phyloP scores from a whole-genome alignment of 1,284 basidiomycete species.

The Sutorius eximius region DNA sequence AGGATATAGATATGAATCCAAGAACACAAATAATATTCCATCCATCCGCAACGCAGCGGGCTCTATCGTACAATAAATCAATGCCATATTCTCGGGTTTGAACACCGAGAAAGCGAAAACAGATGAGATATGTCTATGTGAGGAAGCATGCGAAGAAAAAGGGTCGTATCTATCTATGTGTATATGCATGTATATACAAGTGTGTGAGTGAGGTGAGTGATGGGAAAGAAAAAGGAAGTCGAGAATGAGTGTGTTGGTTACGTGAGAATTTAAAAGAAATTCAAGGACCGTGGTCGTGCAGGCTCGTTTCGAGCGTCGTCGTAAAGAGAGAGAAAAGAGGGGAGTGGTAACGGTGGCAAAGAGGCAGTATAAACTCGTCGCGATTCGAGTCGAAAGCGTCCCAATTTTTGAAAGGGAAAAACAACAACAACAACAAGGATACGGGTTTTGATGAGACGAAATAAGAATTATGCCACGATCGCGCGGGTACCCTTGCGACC shows the following conservation, averaged over 20 bases:
- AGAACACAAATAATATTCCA: constrained; percentile 36
- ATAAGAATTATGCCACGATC: constrained; percentile 14
- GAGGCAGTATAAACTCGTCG: constrained; percentile 16
- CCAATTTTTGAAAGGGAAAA: constrained; percentile 8
- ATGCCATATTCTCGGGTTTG: constrained; percentile 32
- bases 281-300: constrained; percentile 28
- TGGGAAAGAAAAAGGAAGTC: constrained; percentile 3
- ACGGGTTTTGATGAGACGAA: constrained; percentile 2
- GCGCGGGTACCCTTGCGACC: constrained; percentile 16
- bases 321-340: constrained; percentile 2
- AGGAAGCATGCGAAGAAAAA: constrained; percentile 29
- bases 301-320: constrained; percentile 20
- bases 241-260: constrained; percentile 31
- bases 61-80: constrained; percentile 38
- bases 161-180: constrained; percentile 36
- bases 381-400: constrained; percentile 21
- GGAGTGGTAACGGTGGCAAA: constrained; percentile 1
- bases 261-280: constrained; percentile 10
- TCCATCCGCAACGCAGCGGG: constrained; percentile 25
- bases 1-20: constrained; percentile 14
- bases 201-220: constrained; percentile 32
- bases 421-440: constrained; percentile 8
- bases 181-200: constrained; percentile 41
- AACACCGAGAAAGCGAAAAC: constrained; percentile 6
- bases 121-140: constrained; percentile 26